A percentile compares a stretch with the other conserved stretches of the same genome.
Conservation (phyloP, 192 early-diverging fungal genomes). For the Rhizoclosmatium globosum region DNA sequence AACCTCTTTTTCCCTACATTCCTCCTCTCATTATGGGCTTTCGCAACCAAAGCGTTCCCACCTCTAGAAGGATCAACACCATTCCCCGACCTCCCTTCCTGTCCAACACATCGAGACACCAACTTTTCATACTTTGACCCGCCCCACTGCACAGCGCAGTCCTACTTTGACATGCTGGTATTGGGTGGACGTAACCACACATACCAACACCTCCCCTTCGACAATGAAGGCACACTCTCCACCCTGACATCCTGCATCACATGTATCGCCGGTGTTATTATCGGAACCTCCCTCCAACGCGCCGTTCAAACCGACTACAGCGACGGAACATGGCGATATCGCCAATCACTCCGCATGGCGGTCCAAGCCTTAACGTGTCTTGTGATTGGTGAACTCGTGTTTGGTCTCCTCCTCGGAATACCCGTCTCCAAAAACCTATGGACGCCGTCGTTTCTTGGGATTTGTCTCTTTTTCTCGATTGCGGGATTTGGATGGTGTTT, state of each 20-base stretch:
- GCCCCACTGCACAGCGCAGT: slow-evolving; percentile 55
- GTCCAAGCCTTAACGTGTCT: not conserved
- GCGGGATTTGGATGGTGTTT: slow-evolving; percentile 36
- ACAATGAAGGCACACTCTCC: slow-evolving; percentile 59
- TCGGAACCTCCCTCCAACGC: slow-evolving; percentile 32
- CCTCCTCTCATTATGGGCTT: not conserved
- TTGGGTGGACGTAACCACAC: slow-evolving; percentile 47
- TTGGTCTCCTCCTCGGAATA: slow-evolving; percentile 39
- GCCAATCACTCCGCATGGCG: not conserved
- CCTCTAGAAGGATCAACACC: slow-evolving; percentile 1
- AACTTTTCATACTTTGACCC: slow-evolving; percentile 31
- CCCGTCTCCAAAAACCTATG: slow-evolving; percentile 64
- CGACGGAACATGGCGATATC: slow-evolving; percentile 30
- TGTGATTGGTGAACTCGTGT: not conserved
- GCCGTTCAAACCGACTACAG: slow-evolving; percentile 21
- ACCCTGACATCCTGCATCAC: slow-evolving; percentile 56
- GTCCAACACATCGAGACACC: not conserved
- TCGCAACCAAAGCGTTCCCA: not conserved
- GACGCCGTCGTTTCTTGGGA: slow-evolving; percentile 58
- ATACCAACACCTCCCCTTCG: slow-evolving; percentile 44
- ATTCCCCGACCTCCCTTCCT: slow-evolving; percentile 4
- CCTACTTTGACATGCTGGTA: slow-evolving; percentile 47
- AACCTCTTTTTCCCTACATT: slow-evolving; percentile 20
- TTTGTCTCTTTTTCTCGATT: slow-evolving; percentile 43
- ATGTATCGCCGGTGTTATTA: slow-evolving; percentile 53